These are phyloP conservation scores for Pseudocohnilembus persalinus DNA, from an alignment of 169 alveolate genomes.

Conservation along the genomic window DNA sequence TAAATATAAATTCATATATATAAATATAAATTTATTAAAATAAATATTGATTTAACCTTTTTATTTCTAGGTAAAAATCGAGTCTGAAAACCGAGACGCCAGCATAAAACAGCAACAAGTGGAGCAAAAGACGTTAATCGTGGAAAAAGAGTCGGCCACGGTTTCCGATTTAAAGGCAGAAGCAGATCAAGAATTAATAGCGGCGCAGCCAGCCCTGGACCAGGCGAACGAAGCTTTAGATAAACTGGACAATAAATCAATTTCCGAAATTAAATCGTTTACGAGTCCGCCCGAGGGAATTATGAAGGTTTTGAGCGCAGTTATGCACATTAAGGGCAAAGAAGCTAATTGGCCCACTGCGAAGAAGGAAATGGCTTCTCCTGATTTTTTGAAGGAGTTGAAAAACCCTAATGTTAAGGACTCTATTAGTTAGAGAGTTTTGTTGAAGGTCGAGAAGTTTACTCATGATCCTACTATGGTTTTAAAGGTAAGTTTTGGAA, in stretches of 20 bases:
- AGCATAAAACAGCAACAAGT: slow-evolving; percentile 90
- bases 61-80: too few species aligned
- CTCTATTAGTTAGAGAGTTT: slow-evolving; percentile 81
- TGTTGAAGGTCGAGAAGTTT: slow-evolving; percentile 86
- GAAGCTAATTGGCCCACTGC: slow-evolving; percentile 94
- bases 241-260: slow-evolving; percentile 92
- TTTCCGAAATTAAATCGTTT: slow-evolving; percentile 91
- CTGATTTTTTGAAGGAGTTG: slow-evolving; percentile 88
- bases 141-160: slow-evolving; percentile 92
- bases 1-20: too few species aligned
- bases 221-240: slow-evolving; percentile 96
- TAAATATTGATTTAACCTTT: too few species aligned
- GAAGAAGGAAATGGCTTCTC: slow-evolving; percentile 92
- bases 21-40: too few species aligned
- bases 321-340: slow-evolving; percentile 92
- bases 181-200: slow-evolving; percentile 94
- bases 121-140: slow-evolving; percentile 89
- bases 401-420: slow-evolving; percentile 90
- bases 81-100: slow-evolving; percentile 85
- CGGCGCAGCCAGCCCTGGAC: slow-evolving; percentile 95
- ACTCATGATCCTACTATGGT: slow-evolving; percentile 52
- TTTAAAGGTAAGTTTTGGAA: too few species aligned
- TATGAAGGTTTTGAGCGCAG: slow-evolving; percentile 92
- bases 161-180: slow-evolving; percentile 93
- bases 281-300: slow-evolving; percentile 92